These are phyloP conservation scores for Grammothele lineata DNA, from an alignment of 768 basidiomycete species.

Conservation along the genomic window DNA sequence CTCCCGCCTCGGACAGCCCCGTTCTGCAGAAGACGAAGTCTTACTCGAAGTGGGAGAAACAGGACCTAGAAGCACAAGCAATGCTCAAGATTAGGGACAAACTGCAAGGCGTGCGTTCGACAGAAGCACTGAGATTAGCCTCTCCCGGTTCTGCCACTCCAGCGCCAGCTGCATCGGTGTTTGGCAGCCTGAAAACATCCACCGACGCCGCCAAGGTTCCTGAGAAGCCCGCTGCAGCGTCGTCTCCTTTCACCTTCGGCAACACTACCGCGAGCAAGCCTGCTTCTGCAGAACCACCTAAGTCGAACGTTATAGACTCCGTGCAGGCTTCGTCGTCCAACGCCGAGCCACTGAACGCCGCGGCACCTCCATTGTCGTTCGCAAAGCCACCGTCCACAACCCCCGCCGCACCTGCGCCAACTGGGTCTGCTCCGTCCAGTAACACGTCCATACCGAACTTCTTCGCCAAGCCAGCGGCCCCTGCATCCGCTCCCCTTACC, in stretches of 20 bases:
- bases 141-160: background rate
- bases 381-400: background rate
- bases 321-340: slow-evolving; percentile 1
- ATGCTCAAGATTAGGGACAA: slow-evolving; percentile 65
- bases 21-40: slow-evolving; percentile 41
- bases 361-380: slow-evolving; percentile 4
- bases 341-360: slow-evolving; percentile 11
- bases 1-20: slow-evolving; percentile 44
- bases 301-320: slow-evolving; percentile 4
- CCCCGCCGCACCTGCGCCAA: background rate
- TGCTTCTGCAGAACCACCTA: slow-evolving; percentile 10
- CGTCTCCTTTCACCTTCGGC: slow-evolving; percentile 1
- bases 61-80: slow-evolving; percentile 77
- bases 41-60: slow-evolving; percentile 83
- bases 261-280: slow-evolving; percentile 20
- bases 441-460: slow-evolving; percentile 26
- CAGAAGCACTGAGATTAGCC: slow-evolving; percentile 6
- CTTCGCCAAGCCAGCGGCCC: slow-evolving; percentile 26
- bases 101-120: slow-evolving; percentile 21
- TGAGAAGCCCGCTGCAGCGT: background rate
- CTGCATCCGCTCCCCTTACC: slow-evolving; percentile 4
- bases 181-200: background rate
- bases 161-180: background rate
- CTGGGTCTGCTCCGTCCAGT: background rate
- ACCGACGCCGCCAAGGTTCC: background rate